Conservation (phyloP, 129 eudicot species). For the Cynara cardunculus region DNA sequence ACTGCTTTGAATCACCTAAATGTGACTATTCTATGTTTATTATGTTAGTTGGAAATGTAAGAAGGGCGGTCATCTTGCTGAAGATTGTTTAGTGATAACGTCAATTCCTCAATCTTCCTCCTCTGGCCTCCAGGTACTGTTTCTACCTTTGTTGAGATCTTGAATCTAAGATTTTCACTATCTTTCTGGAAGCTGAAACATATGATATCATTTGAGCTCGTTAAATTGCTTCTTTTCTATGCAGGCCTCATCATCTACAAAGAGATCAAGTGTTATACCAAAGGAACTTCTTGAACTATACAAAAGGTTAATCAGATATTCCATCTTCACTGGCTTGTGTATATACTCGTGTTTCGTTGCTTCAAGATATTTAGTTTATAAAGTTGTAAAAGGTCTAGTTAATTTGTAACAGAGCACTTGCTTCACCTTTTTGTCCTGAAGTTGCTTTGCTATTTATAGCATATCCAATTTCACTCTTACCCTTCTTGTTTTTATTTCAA, state of each 20-base stretch:
- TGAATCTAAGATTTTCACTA: background rate
- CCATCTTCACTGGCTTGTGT: background rate
- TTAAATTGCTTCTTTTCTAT: conserved; percentile 1
- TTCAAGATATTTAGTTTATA: background rate
- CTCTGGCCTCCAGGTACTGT: conserved; percentile 39
- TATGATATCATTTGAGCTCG: background rate
- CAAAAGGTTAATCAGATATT: conserved; percentile 47
- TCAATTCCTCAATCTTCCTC: conserved; percentile 33
- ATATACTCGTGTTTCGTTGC: conserved; percentile 4
- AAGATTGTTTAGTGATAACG: conserved; percentile 59
- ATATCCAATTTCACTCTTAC: no score
- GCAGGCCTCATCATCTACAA: conserved; percentile 45
- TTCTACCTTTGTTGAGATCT: background rate
- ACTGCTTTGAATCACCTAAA: background rate
- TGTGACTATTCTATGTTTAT: background rate
- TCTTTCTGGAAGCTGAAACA: background rate
- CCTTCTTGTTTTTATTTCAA: no score
- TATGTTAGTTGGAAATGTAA: conserved; percentile 70
- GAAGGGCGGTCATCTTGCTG: conserved; percentile 85
- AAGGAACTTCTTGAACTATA: conserved; percentile 75
- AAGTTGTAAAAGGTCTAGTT: no score
- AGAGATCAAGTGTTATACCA: conserved; percentile 40
- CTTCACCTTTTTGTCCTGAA: background rate
- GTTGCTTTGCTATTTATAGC: no score
- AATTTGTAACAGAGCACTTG: background rate